A percentile compares a stretch with the other conserved stretches of the same genome.
Evolutionary conservation across 2,329 filamentous ascomycete species (phyloP).

Genomic region (Colletotrichum higginsianum): DNA sequence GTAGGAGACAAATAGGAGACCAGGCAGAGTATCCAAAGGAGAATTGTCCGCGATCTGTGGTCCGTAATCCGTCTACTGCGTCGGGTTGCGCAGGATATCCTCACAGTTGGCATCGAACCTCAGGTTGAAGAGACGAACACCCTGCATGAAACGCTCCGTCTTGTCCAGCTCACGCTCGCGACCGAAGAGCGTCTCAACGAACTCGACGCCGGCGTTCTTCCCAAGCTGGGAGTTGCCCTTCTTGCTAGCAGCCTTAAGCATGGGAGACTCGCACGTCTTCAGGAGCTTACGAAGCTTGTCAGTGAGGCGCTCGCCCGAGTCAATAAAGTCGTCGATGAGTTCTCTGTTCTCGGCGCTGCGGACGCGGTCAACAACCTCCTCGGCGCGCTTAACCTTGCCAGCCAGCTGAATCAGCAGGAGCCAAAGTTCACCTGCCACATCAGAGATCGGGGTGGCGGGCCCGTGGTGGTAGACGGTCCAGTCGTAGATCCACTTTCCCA

Average conservation of each 20-base stretch:
- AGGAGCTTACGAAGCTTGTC: slow-evolving; percentile 88
- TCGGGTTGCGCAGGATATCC: slow-evolving; percentile 80
- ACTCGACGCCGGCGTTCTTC: slow-evolving; percentile 93
- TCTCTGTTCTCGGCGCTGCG: slow-evolving; percentile 81
- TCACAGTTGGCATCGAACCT: slow-evolving; percentile 97
- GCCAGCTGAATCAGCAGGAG: slow-evolving; percentile 93
- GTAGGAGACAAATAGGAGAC: slow-evolving; percentile 39
- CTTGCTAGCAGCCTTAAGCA: slow-evolving; percentile 88
- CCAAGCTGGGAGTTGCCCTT: slow-evolving; percentile 82
- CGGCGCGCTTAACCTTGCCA: slow-evolving; percentile 92
- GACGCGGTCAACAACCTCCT: slow-evolving; percentile 82
- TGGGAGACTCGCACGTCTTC: slow-evolving; percentile 92
- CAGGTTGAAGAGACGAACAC: slow-evolving; percentile 89
- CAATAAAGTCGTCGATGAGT: slow-evolving; percentile 91
- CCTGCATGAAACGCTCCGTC: slow-evolving; percentile 94
- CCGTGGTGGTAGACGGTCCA: slow-evolving; percentile 96
- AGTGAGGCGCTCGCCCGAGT: slow-evolving; percentile 88
- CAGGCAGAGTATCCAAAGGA: slow-evolving; percentile 30
- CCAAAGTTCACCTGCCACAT: slow-evolving; percentile 96
- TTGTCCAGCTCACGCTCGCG: slow-evolving; percentile 89
- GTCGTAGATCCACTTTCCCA: slow-evolving; percentile 99
- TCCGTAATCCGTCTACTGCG: slow-evolving; percentile 58
- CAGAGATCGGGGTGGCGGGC: slow-evolving; percentile 84
- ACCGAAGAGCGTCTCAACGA: slow-evolving; percentile 96
- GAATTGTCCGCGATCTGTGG: not conserved